These are phyloP conservation scores for Trichosporon ovoides DNA, from an alignment of 1,284 basidiomycete genomes.

Conservation along the genomic window DNA sequence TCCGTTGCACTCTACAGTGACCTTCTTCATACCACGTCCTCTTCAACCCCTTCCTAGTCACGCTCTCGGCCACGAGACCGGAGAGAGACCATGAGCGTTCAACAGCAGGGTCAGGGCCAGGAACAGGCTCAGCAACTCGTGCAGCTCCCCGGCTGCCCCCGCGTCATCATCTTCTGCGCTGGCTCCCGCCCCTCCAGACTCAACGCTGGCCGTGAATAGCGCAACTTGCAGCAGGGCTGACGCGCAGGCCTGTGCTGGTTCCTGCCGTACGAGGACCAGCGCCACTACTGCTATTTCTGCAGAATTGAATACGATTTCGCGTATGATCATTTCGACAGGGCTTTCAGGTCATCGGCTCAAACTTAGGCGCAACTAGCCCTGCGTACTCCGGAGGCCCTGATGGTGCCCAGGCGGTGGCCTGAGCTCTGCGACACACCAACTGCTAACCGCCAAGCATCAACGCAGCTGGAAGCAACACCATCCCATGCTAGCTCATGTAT, in stretches of 20 bases:
- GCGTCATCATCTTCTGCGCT: slow-evolving; percentile 4
- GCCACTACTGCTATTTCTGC: slow-evolving; percentile 2
- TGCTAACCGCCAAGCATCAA: too few species aligned
- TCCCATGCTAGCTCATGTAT: too few species aligned
- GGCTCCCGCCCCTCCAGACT: neutral
- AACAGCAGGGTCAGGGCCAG: neutral
- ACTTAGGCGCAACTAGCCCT: too few species aligned
- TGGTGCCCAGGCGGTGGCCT: too few species aligned
- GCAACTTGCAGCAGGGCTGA: neutral
- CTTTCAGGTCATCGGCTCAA: neutral
- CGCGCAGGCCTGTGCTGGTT: neutral
- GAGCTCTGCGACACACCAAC: too few species aligned
- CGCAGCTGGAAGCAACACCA: too few species aligned
- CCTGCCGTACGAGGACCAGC: neutral
- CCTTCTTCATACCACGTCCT: too few species aligned
- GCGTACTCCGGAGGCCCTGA: too few species aligned
- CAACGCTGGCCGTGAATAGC: neutral
- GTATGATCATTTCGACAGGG: neutral
- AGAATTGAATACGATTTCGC: neutral
- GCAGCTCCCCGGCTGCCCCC: neutral
- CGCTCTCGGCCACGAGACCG: neutral
- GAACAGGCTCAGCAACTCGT: neutral
- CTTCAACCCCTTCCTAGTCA: neutral
- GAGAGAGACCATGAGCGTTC: neutral
- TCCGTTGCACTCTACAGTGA: too few species aligned